Evolutionary conservation across 805 yeast species (phyloP).

Genomic region (Wickerhamiella sergipiensis): DNA sequence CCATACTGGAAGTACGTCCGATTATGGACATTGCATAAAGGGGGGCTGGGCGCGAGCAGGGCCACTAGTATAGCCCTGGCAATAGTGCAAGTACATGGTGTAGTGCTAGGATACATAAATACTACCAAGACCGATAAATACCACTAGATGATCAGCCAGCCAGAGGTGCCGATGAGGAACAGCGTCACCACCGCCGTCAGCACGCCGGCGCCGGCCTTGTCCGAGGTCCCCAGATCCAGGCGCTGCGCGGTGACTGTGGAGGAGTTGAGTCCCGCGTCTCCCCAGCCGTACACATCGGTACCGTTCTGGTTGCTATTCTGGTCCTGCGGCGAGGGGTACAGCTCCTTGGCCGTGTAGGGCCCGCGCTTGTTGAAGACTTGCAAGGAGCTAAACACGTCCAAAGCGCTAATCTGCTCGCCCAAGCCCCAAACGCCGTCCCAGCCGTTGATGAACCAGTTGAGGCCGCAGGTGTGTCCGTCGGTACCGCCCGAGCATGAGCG

Average conservation of each 20-base stretch:
- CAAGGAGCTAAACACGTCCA: slow-evolving; percentile 39
- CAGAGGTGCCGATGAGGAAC: slow-evolving; percentile 58
- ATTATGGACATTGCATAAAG: no score
- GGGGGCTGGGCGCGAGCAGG: no score
- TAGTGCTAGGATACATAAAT: no score
- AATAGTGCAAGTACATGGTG: no score
- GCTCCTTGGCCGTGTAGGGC: slow-evolving; percentile 17
- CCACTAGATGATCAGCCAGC: slow-evolving; percentile 17
- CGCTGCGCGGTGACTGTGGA: slow-evolving; percentile 11
- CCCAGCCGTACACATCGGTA: slow-evolving; percentile 17
- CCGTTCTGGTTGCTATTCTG: slow-evolving; percentile 1
- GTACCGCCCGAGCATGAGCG: slow-evolving; percentile 72
- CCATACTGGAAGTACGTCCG: no score
- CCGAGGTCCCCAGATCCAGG: slow-evolving; percentile 29
- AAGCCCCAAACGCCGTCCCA: slow-evolving; percentile 72
- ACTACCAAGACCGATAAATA: background rate
- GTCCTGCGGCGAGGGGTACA: slow-evolving; percentile 3
- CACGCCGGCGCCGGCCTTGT: slow-evolving; percentile 76
- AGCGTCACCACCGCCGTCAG: slow-evolving; percentile 62
- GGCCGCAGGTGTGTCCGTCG: slow-evolving; percentile 83
- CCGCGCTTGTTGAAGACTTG: slow-evolving; percentile 11
- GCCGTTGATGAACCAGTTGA: slow-evolving; percentile 51
- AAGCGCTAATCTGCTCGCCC: slow-evolving; percentile 83
- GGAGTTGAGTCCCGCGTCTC: slow-evolving; percentile 19
- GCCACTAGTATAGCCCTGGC: no score